phyloP scores from a whole-genome alignment of 73 alveolate genomes.

The Paramecium sexaurelia region DNA sequence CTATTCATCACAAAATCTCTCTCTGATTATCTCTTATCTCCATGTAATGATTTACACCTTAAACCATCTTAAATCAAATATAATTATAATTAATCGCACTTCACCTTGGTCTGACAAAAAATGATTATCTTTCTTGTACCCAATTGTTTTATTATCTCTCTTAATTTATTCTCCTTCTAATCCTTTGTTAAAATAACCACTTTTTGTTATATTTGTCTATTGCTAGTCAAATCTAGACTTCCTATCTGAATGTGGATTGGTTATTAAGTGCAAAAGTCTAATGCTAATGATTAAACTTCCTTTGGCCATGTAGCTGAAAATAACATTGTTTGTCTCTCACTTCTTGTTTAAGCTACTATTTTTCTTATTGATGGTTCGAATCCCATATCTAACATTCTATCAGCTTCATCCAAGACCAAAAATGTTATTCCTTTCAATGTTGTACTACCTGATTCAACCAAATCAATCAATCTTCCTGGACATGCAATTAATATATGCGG shows the following conservation, averaged over 20 bases:
- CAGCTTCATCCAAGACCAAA: constrained; percentile 92
- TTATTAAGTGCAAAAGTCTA: constrained; percentile 76
- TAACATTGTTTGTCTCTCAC: constrained; percentile 81
- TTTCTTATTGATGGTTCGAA: constrained; percentile 86
- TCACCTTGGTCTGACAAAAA: constrained; percentile 82
- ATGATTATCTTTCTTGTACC: constrained; percentile 72
- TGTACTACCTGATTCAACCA: constrained; percentile 75
- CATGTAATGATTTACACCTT: constrained; percentile 83
- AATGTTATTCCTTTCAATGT: constrained; percentile 74
- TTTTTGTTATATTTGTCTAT: constrained; percentile 64
- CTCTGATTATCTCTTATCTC: constrained; percentile 80
- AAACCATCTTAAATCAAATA: constrained; percentile 68
- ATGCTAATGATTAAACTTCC: constrained; percentile 79
- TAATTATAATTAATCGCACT: constrained; percentile 80
- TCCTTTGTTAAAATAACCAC: constrained; percentile 54
- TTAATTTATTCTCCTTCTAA: constrained; percentile 43
- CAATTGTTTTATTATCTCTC: constrained; percentile 20
- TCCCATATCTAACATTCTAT: constrained; percentile 95
- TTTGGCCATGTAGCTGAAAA: constrained; percentile 93
- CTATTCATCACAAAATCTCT: constrained; percentile 79
- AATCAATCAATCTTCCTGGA: constrained; percentile 93
- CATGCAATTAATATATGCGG: constrained; percentile 87
- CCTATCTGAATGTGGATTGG: constrained; percentile 79
- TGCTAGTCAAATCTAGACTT: constrained; percentile 74
- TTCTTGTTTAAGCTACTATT: constrained; percentile 70